phyloP scores from a whole-genome alignment of 139 green algal genomes.

The Cymbomonas tetramitiformis region DNA sequence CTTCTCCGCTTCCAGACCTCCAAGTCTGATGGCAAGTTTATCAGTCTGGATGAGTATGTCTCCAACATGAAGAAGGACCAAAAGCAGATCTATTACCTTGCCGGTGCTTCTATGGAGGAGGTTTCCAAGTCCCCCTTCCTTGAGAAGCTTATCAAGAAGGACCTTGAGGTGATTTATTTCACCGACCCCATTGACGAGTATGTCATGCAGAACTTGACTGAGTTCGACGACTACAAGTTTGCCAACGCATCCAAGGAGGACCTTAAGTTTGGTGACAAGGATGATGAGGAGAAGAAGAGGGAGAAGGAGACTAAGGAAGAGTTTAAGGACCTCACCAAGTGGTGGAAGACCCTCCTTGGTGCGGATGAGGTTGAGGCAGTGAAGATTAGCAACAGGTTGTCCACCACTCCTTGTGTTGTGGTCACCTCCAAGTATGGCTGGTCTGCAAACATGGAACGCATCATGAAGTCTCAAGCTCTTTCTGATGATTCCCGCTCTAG shows the following conservation, averaged over 20 bases:
- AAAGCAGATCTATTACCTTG: constrained; percentile 93
- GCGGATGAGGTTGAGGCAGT: constrained; percentile 42
- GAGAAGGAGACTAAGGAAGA: constrained; percentile 64
- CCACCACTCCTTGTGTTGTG: constrained; percentile 74
- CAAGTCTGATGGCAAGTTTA: constrained; percentile 53
- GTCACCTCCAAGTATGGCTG: constrained; percentile 86
- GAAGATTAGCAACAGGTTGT: constrained; percentile 64
- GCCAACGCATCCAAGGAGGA: constrained; percentile 85
- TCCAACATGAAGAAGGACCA: constrained; percentile 76
- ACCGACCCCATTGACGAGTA: constrained; percentile 95
- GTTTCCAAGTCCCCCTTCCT: constrained; percentile 53
- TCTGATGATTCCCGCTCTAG: constrained; percentile 19
- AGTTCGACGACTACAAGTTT: constrained; percentile 90
- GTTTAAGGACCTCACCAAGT: constrained; percentile 75
- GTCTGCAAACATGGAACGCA: constrained; percentile 92
- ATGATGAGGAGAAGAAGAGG: constrained; percentile 60
- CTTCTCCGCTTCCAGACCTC: constrained; percentile 61
- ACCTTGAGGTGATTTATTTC: constrained; percentile 84
- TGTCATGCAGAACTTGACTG: constrained; percentile 74
- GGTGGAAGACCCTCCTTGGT: constrained; percentile 80
- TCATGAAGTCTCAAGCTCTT: constrained; percentile 66
- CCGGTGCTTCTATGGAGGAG: constrained; percentile 55
- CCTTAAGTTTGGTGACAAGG: constrained; percentile 73
- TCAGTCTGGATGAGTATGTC: constrained; percentile 74
- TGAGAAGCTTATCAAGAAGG: constrained; percentile 44